A percentile compares a stretch with the other conserved stretches of the same genome.
These are phyloP conservation scores for Peronospora belbahrii DNA, from an alignment of 352 stramenopile genomes.

Conservation along the genomic window DNA sequence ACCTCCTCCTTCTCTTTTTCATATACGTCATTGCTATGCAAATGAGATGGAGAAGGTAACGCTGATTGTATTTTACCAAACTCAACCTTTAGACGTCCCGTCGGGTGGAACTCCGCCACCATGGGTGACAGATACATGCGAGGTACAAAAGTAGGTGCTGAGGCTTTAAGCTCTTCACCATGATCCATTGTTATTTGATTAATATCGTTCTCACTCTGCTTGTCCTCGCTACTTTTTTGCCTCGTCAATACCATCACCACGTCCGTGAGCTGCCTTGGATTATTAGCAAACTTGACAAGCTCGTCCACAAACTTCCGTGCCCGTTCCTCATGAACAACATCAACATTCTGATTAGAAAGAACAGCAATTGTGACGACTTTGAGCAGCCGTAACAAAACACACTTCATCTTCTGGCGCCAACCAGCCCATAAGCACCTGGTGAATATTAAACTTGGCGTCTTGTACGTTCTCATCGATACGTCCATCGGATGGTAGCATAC, in stretches of 20 bases:
- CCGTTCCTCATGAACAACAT: conserved; percentile 26
- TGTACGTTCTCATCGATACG: conserved; percentile 41
- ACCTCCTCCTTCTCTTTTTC: conserved; percentile 9
- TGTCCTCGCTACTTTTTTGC: conserved; percentile 24
- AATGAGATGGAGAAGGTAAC: conserved; percentile 3
- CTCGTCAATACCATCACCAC: conserved; percentile 21
- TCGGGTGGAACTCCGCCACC: conserved; percentile 21
- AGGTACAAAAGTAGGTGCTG: conserved; percentile 62
- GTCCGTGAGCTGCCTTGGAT: conserved; percentile 45
- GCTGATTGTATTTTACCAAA: conserved; percentile 5
- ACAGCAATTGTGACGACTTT: not conserved
- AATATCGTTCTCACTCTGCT: conserved; percentile 32
- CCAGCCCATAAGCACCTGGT: conserved; percentile 83
- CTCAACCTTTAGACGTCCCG: conserved; percentile 7
- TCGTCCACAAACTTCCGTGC: conserved; percentile 68
- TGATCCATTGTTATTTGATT: conserved; percentile 29
- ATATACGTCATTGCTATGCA: conserved; percentile 14
- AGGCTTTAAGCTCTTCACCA: conserved; percentile 65
- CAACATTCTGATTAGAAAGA: not conserved
- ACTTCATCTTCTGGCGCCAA: conserved; percentile 69
- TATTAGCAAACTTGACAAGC: conserved; percentile 46
- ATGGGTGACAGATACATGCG: conserved; percentile 25
- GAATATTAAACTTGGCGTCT: conserved; percentile 61
- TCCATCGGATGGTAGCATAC: conserved; percentile 44
- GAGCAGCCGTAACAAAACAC: not conserved